Conservation (phyloP, 2,329 filamentous ascomycete genomes). For the Neobulgaria alba region DNA sequence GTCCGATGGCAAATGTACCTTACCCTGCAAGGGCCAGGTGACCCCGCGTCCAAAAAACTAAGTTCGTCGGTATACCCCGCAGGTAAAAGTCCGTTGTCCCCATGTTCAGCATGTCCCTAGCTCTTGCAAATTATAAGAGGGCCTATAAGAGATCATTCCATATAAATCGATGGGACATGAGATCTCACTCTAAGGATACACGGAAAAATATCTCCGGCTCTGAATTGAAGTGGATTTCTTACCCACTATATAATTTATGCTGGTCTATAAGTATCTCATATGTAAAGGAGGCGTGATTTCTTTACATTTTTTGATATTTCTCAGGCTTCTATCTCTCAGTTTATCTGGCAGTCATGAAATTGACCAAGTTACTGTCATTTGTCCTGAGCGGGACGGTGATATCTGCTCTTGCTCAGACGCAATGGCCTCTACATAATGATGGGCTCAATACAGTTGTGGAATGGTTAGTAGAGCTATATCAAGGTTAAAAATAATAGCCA, state of each 20-base stretch:
- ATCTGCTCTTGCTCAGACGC: slow-evolving; percentile 6
- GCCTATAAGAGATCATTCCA: too few species aligned
- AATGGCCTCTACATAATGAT: slow-evolving; percentile 41
- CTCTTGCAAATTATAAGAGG: too few species aligned
- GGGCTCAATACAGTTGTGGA: slow-evolving; percentile 39
- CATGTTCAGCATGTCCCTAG: background rate
- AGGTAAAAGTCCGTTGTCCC: background rate
- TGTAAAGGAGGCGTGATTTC: background rate
- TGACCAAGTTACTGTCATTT: background rate
- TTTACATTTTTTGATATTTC: background rate
- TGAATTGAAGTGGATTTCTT: too few species aligned
- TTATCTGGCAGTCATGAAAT: too few species aligned
- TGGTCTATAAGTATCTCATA: too few species aligned
- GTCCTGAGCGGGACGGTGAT: background rate
- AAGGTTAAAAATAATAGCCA: background rate
- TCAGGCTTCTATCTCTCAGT: background rate
- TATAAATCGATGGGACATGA: too few species aligned
- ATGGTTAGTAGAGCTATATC: slow-evolving; percentile 22
- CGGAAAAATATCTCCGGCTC: background rate
- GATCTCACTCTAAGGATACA: background rate
- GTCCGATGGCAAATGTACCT: too few species aligned
- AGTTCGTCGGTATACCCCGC: too few species aligned
- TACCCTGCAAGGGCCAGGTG: too few species aligned
- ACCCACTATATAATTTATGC: too few species aligned
- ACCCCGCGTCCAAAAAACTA: too few species aligned